These are phyloP conservation scores for Clavulina sp. DNA, from an alignment of 768 basidiomycete species.

Conservation along the genomic window DNA sequence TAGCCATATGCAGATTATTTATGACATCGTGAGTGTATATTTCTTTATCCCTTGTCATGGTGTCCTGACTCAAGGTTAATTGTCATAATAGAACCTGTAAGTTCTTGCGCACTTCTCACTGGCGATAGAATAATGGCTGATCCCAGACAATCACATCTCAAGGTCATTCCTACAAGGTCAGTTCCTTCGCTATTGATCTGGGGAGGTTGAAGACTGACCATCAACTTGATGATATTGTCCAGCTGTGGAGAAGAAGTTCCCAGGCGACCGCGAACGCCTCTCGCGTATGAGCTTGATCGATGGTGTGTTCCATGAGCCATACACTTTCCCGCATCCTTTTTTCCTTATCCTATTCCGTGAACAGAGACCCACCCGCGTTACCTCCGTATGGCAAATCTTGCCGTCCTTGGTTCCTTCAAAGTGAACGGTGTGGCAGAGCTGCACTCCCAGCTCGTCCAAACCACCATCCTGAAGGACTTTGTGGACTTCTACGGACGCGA, in stretches of 20 bases:
- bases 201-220: not conserved
- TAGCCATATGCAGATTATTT: slow-evolving; percentile 76
- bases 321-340: not conserved
- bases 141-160: not conserved
- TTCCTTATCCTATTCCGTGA: not conserved
- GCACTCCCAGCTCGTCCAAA: slow-evolving; percentile 70
- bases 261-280: slow-evolving; percentile 65
- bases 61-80: not conserved
- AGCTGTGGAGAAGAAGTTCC: slow-evolving; percentile 83
- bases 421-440: slow-evolving; percentile 97
- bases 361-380: slow-evolving; percentile 73
- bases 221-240: not conserved
- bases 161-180: slow-evolving; percentile 49
- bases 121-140: not conserved
- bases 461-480: slow-evolving; percentile 36
- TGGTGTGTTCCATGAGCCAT: slow-evolving; percentile 34
- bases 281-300: slow-evolving; percentile 85
- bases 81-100: slow-evolving; percentile 24
- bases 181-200: slow-evolving; percentile 7
- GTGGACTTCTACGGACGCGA: slow-evolving; percentile 68
- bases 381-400: slow-evolving; percentile 81
- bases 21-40: slow-evolving; percentile 33
- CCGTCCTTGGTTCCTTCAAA: slow-evolving; percentile 40
- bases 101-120: slow-evolving; percentile 25
- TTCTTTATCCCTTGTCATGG: not conserved